Evolutionary conservation across 768 basidiomycete species (phyloP), one percentile per base, ranked within the genome.

Genomic region (Hebeloma cylindrosporum): DNA sequence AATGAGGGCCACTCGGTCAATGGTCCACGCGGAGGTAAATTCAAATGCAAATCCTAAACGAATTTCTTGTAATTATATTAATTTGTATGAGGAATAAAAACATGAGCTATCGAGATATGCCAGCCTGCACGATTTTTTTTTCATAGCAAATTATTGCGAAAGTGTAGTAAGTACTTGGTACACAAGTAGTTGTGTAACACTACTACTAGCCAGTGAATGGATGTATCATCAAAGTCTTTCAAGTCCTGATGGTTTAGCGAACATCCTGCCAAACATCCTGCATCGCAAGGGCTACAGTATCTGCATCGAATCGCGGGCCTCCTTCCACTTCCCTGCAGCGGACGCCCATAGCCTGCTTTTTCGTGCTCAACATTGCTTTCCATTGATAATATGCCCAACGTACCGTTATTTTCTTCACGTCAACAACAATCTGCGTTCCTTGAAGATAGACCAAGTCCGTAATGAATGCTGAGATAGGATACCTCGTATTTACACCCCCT

Each of bases 391-490:
- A 13, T n/a, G 20, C 14, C 17, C 31, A 26, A 63, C 82, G 59
- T 56, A 91, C 93, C 31, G 75, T 76, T 35, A 93, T 76, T 7
- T 63, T 65, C 34, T 62, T 60, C 28, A 72, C 69, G 59, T 95
- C 83, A 17, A 95, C 80, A 0, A 63, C 51, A 7, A 96, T 77
- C 7, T 59, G 57, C 3, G 82, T 77, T 2, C 77, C 83, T 56
- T 79, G 75, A 7, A 93, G 73, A 64, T 87, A 85, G 3, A 93
- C 79, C 20, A 96, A 62, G 64, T 95, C 91, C 4, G 90, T 93
- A 48, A 96, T 70, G 59, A 93, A 90, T 1, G 88, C 85, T 13
- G 86, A 86, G 4, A 80, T 65, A 4, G 88, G 88, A 56, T 87
- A 89, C 14, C 72, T 77, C 3, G 81, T 83, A 35, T 67, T 72